Evolutionary conservation across 2,329 filamentous ascomycete species (phyloP).

Genomic region (Pseudogymnoascus sp.): DNA sequence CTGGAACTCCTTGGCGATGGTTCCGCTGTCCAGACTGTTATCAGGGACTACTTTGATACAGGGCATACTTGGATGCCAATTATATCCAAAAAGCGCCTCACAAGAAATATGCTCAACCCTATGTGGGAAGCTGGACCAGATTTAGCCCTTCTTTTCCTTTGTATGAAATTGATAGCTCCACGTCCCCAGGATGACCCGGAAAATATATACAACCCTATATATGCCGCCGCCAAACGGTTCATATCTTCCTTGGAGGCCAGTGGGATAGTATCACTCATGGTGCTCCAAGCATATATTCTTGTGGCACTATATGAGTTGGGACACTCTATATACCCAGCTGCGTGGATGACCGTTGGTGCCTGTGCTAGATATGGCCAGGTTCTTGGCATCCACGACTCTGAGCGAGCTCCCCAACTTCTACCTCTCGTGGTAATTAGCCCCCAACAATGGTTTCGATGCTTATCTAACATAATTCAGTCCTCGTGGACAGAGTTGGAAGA

Average conservation of each 20-base stretch:
- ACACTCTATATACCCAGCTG: slow-evolving; percentile 41
- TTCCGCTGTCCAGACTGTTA: slow-evolving; percentile 30
- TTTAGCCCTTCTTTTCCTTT: slow-evolving; percentile 37
- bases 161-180: slow-evolving; percentile 39
- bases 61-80: slow-evolving; percentile 41
- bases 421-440: slow-evolving; percentile 26
- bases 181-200: slow-evolving; percentile 29
- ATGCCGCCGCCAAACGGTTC: slow-evolving; percentile 36
- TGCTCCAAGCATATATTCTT: slow-evolving; percentile 38
- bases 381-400: slow-evolving; percentile 34
- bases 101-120: slow-evolving; percentile 31
- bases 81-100: slow-evolving; percentile 37
- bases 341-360: slow-evolving; percentile 39
- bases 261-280: slow-evolving; percentile 34
- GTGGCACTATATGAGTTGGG: slow-evolving; percentile 40
- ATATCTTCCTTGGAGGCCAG: slow-evolving; percentile 33
- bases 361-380: slow-evolving; percentile 38
- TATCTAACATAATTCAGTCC: slow-evolving; percentile 20
- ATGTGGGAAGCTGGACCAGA: slow-evolving; percentile 37
- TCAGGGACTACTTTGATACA: slow-evolving; percentile 35
- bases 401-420: slow-evolving; percentile 31
- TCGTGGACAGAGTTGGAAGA: slow-evolving; percentile 42
- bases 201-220: slow-evolving; percentile 31
- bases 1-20: slow-evolving; percentile 33
- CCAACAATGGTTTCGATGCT: not conserved